Evolutionary conservation across 2,329 filamentous ascomycete genomes (phyloP), one percentile per base, ranked within the genome.

Genomic region (Ceratocystis diversiconidia): DNA sequence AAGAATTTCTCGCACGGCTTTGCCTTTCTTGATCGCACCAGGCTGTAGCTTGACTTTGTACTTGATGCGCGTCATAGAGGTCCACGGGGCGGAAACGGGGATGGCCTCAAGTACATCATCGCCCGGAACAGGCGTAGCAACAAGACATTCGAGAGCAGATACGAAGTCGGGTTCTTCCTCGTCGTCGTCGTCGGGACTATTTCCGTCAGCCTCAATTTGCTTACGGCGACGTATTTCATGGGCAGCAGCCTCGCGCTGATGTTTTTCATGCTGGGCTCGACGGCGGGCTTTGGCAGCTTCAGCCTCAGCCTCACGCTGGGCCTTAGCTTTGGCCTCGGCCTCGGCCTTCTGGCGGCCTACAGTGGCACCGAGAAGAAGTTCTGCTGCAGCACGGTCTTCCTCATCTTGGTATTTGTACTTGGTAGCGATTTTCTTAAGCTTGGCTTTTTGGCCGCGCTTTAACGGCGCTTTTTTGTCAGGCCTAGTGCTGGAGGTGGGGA

Each of bases 21-120:
- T 97, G 8, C 94, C 92, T 77, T 96, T 96, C 80, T 97, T 99
- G 69, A 87, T 82, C 0, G 85, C 76, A 0, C 94, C 94, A 0
- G 94, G 94, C 75, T 97, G 94, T 71, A 99, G 75, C 78, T 99
- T 99, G 64, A 86, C 89, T 75, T 95, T 95, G 79, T 96, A 97
- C 76, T 96, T 96, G 76, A 88, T 89, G 65, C 82, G 83, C 1
- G 76, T 79, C 69, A 88, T 75, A 1, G 85, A 85, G 28, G 75
- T 77, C 79, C 85, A 88, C 1, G 85, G 85, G 3, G 82, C 85
- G 71, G 85, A 87, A 2, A 87, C 76, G 1, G 84, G 82, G 1
- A 88, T 77, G 0, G 78, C 80, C 70, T 87, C 85, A 7, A 92
- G 76, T 44, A 92, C 86, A 73, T 95, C 90, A 73, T 99, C 94